Percentiles rank a stretch among this genome's conserved stretches.
These are phyloP conservation scores for Arabis alpina DNA, from an alignment of 345 rosid genomes.

Conservation along the genomic window DNA sequence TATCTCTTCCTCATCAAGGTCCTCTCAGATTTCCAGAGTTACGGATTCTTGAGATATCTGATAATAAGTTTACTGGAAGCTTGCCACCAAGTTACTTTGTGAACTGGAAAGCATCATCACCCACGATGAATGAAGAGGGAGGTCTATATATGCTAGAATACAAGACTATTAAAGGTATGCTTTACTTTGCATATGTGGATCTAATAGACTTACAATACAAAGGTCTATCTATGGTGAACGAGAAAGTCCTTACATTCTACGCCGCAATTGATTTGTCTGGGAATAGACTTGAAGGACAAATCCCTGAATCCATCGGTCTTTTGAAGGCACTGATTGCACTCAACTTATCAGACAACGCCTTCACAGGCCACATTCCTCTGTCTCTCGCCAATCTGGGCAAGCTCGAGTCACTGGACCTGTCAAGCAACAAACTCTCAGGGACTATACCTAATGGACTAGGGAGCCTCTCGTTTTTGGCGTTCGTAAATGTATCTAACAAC, in stretches of 20 bases:
- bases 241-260: background rate
- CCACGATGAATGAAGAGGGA: background rate
- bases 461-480: slow-evolving; percentile 13
- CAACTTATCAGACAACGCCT: slow-evolving; percentile 14
- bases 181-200: background rate
- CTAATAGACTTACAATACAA: background rate
- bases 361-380: slow-evolving; percentile 4
- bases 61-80: slow-evolving; percentile 20
- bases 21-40: slow-evolving; percentile 17
- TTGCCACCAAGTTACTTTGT: slow-evolving; percentile 18
- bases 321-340: slow-evolving; percentile 6
- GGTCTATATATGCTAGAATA: background rate
- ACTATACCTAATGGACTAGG: slow-evolving; percentile 6
- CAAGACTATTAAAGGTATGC: no score
- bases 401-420: background rate
- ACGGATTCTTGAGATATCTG: slow-evolving; percentile 8
- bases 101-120: slow-evolving; percentile 22
- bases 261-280: slow-evolving; percentile 12
- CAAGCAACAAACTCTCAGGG: slow-evolving; percentile 3
- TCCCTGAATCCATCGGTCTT: slow-evolving; percentile 12
- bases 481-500: slow-evolving; percentile 26
- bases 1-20: slow-evolving; percentile 22
- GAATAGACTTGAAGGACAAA: background rate
- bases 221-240: background rate
- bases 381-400: background rate